Conservation (phyloP, 805 yeast species). For the Diddensiella santjacobensis region DNA sequence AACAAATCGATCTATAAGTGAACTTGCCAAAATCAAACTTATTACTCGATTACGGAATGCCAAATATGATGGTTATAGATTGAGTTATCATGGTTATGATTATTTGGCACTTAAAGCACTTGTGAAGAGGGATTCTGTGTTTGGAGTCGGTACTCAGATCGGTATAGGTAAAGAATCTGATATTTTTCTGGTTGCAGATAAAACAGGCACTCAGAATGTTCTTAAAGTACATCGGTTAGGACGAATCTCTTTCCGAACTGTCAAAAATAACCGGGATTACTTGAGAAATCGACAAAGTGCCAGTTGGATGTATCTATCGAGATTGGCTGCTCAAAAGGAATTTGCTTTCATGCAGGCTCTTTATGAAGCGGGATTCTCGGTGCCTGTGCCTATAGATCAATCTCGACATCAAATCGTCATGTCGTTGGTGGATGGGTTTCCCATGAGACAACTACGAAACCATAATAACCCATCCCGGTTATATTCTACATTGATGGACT, state of each 20-base stretch:
- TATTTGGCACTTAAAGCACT: slow-evolving; percentile 85
- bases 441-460: slow-evolving; percentile 77
- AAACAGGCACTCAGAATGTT: slow-evolving; percentile 62
- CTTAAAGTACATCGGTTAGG: slow-evolving; percentile 92
- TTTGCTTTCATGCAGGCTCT: slow-evolving; percentile 80
- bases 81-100: slow-evolving; percentile 88
- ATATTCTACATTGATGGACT: slow-evolving; percentile 82
- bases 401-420: slow-evolving; percentile 90
- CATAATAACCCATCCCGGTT: slow-evolving; percentile 67
- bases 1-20: slow-evolving; percentile 74
- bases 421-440: slow-evolving; percentile 87
- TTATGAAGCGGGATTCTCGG: slow-evolving; percentile 69
- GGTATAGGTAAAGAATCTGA: slow-evolving; percentile 99
- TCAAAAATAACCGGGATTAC: slow-evolving; percentile 91
- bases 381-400: slow-evolving; percentile 84
- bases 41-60: slow-evolving; percentile 81
- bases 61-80: slow-evolving; percentile 88
- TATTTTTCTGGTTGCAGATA: slow-evolving; percentile 76
- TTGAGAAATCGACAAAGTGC: slow-evolving; percentile 65
- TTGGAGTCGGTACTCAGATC: slow-evolving; percentile 78
- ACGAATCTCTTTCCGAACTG: slow-evolving; percentile 87
- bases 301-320: slow-evolving; percentile 89
- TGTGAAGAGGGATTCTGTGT: slow-evolving; percentile 66
- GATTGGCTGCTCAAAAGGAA: slow-evolving; percentile 90
- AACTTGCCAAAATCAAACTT: slow-evolving; percentile 80